These are phyloP conservation scores for Claviceps sp. DNA, from an alignment of 2,329 filamentous ascomycete genomes.

Conservation along the genomic window DNA sequence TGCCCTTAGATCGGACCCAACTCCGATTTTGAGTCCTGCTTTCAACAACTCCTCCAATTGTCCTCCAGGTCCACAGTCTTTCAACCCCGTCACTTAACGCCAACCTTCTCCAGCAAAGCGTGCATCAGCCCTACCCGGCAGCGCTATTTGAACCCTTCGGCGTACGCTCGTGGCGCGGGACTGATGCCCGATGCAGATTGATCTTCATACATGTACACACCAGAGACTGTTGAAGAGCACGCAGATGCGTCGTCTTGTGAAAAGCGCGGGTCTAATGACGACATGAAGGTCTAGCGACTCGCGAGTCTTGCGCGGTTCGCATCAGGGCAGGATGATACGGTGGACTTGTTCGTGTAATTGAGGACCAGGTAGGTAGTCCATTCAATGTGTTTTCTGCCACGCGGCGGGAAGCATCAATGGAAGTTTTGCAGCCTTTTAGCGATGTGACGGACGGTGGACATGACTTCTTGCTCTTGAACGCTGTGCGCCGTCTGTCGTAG, in stretches of 20 bases:
- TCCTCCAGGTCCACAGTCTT: constrained; percentile 7
- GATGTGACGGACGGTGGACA: no score
- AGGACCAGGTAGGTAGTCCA: constrained; percentile 51
- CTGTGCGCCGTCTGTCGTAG: no score
- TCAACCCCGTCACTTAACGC: constrained; percentile 29
- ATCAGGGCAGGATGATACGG: constrained; percentile 40
- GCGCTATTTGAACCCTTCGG: constrained; percentile 39
- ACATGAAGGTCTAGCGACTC: constrained; percentile 35
- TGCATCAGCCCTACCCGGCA: constrained; percentile 44
- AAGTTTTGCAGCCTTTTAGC: no score
- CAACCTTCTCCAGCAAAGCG: constrained; percentile 42
- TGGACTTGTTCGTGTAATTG: constrained; percentile 36
- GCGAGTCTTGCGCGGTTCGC: constrained; percentile 45
- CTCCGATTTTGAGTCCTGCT: no score
- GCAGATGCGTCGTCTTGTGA: constrained; percentile 28
- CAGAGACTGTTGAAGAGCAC: constrained; percentile 38
- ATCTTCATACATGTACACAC: constrained; percentile 28
- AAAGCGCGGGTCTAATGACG: constrained; percentile 19
- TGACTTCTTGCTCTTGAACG: no score
- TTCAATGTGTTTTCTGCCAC: constrained; percentile 22
- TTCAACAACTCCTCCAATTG: no score
- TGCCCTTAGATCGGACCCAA: no score
- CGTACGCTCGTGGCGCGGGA: constrained; percentile 41
- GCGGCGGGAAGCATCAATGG: constrained; percentile 7
- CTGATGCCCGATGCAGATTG: constrained; percentile 37